Conservation (phyloP, 2,329 filamentous ascomycete genomes). For the Sporothrix inflata region DNA sequence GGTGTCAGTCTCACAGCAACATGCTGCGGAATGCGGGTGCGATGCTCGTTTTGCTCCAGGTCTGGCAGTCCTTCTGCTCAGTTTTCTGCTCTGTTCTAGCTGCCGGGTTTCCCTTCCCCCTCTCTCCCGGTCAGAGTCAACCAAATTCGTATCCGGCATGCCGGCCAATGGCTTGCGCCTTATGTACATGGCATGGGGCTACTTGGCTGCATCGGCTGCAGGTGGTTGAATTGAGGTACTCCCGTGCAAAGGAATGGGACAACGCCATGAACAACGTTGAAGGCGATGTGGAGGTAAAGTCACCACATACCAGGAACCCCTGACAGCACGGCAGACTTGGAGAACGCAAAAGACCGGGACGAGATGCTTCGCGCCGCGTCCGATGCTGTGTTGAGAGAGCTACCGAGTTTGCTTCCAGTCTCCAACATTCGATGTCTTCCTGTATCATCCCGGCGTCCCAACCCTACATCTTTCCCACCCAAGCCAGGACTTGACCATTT, state of each 20-base stretch:
- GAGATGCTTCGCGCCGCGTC: neutral
- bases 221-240: constrained; percentile 16
- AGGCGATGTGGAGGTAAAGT: constrained; percentile 7
- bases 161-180: constrained; percentile 16
- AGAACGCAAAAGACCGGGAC: neutral
- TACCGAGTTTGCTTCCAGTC: neutral
- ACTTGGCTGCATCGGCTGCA: constrained; percentile 13
- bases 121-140: neutral
- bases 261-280: neutral
- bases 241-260: neutral
- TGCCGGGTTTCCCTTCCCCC: constrained; percentile 18
- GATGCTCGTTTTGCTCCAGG: neutral
- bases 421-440: neutral
- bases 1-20: constrained; percentile 1
- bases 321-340: constrained; percentile 15
- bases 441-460: constrained; percentile 5
- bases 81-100: neutral
- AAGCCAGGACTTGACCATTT: neutral
- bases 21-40: neutral
- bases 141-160: constrained; percentile 6
- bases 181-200: neutral
- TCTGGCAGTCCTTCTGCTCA: neutral
- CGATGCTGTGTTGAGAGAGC: neutral
- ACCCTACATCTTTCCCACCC: neutral
- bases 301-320: neutral